Percentiles rank a stretch among this genome's conserved stretches.
Evolutionary conservation across 1,284 basidiomycete genomes (phyloP).

Genomic region (Tylopilus sp.): DNA sequence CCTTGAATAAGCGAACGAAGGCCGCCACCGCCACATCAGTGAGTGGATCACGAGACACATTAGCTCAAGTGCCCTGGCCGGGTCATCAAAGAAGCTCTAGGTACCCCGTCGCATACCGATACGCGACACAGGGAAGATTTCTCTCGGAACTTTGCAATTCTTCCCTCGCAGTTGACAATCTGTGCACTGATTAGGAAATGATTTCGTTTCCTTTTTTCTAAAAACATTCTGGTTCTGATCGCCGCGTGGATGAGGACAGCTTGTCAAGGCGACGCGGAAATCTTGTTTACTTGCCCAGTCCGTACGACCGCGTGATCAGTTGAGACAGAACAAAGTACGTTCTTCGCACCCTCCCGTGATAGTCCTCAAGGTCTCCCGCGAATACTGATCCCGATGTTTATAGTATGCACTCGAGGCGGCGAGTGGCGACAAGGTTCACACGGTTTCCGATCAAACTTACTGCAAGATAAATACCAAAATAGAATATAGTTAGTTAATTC

Average conservation of each 20-base stretch:
- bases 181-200: background rate
- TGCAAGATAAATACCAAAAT: constrained; percentile 19
- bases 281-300: constrained; percentile 1
- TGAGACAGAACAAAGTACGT: background rate
- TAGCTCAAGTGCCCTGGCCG: background rate
- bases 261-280: constrained; percentile 4
- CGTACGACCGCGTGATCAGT: background rate
- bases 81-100: constrained; percentile 4
- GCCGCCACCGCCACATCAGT: background rate
- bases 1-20: background rate
- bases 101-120: constrained; percentile 13
- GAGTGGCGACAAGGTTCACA: constrained; percentile 4
- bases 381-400: too few relatives aligned
- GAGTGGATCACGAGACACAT: background rate
- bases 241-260: constrained; percentile 1
- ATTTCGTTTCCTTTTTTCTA: background rate
- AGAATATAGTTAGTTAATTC: constrained; percentile 13
- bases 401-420: constrained; percentile 17
- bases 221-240: background rate
- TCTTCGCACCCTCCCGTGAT: background rate
- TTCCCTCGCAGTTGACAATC: constrained; percentile 12
- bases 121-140: constrained; percentile 11
- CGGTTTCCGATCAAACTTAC: constrained; percentile 15
- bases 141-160: constrained; percentile 1
- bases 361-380: constrained; percentile 18